Base-by-base conservation (phyloP, 805 yeast species). In the Peterozyma xylosa region DNA sequence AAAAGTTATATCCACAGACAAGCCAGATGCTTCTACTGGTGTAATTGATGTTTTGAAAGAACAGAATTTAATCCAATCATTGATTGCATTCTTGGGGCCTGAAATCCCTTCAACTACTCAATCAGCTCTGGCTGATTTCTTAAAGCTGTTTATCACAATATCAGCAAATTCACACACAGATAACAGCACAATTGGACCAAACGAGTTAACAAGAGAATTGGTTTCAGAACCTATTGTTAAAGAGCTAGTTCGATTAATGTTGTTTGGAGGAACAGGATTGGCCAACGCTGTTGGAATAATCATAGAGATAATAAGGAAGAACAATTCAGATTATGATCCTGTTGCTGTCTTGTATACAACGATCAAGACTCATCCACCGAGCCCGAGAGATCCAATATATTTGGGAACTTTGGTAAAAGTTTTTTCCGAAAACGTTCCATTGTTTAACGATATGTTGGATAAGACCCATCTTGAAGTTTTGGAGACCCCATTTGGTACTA, bases 271-370 rank as follows among this genome's bases (percentile, higher is more conserved):
- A 39, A 82, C 90, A 32, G 95, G 96, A 1, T 72, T 93, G 50
- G 84, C 93, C 33, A 91, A 90, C 53, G 95, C 96, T 55, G 99
- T 93, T 30, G 95, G 97, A 5, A 88, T 93, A 21, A 79, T 93
- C 32, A 91, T 93, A 53, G 99, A 93, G 64, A 76, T 93, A 36
- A 93, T 93, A 46, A 76, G 99, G 56, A 93, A 93, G 59, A 93
- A 93, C 60, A 93, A 93, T 58, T 87, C 96, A 0, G 99, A 93
- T 60, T 93, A 93, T 62, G 99, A 93, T 64, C 73, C 79, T 39
- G 84, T 86, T 39, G 95, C 95, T 46, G 95, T 95, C 17, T 67
- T 86, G 53, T 82, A 80, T 61, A 82, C 86, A 37, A 80, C 95
- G 1, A 62, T 86, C 49, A 95, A 89, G 46, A 80, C 90, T 18